Conservation (phyloP, 2,329 filamentous ascomycete species). For the Scedosporium apiospermum region DNA sequence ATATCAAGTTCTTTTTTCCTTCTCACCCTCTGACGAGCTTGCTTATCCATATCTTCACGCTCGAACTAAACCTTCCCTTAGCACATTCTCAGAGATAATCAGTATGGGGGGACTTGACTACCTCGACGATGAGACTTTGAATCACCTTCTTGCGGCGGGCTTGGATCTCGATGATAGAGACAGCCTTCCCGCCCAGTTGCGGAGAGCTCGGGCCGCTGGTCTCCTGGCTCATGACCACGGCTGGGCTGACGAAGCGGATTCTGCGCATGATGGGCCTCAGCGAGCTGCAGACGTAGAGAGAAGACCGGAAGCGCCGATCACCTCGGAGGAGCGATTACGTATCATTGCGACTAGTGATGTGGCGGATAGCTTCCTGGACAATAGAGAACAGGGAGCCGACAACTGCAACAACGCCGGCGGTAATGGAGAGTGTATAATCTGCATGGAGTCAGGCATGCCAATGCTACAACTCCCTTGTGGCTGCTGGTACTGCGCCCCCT, state of each 20-base stretch:
- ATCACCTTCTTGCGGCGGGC: background rate
- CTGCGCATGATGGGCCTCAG: background rate
- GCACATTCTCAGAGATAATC: background rate
- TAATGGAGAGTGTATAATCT: background rate
- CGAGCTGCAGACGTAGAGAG: no score
- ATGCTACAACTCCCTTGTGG: slow-evolving; percentile 8
- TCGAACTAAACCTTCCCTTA: no score
- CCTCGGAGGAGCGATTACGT: slow-evolving; percentile 7
- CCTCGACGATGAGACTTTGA: background rate
- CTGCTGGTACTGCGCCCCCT: slow-evolving; percentile 10
- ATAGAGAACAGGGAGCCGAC: background rate
- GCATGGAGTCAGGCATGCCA: background rate
- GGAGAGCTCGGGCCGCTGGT: no score
- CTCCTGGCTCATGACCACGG: no score
- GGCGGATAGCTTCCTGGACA: background rate
- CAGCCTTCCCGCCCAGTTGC: background rate
- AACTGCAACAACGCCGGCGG: background rate
- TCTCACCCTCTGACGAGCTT: no score
- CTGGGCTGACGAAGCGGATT: background rate
- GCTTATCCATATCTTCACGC: no score
- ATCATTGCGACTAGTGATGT: background rate
- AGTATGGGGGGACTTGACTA: background rate
- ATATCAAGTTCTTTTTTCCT: no score
- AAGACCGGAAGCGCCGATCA: no score
- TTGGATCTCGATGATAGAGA: background rate